Evolutionary conservation across 2,329 filamentous ascomycete species (phyloP), one percentile per base, ranked within the genome.

Genomic region (Aspergillus melleus): DNA sequence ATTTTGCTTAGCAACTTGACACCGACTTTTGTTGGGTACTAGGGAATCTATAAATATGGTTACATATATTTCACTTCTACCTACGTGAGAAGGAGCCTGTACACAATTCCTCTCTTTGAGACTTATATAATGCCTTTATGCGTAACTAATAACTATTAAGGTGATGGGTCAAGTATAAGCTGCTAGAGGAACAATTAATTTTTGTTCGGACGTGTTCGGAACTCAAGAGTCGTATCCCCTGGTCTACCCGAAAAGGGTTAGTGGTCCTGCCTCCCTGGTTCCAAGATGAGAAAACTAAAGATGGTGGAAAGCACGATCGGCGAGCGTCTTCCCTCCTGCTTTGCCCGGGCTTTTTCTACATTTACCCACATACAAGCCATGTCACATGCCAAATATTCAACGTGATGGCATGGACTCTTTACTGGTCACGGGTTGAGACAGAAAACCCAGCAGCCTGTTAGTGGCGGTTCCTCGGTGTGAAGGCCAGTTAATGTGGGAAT

Each of bases 91-190:
- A 39, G 32, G 32, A 39, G 32, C 52, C 54, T 55, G 52, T 30
- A 20, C 52, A 55, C 42, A 59, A 47, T 32, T 50, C 42, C 39
- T 54, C 56, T 54, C 42, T 49, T 22, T 54, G 52, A 20, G 51
- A 52, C n/a, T 46, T 22, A 44, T 51, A 59, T 59, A 59, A 51
- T 30, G 52, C 57, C 42, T 51, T 55, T 42, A 51, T 52, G 52
- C 52, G 52, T 59, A 55, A 51, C 51, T 39, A 39, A 39, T 39
- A 39, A 32, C 30, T 32, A 32, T 50, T 55, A 50, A 58, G 54
- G 39, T 42, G 49, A 55, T n/a, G 24, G 47, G 57, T 55, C 57
- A 24, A 59, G 52, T 52, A 54, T 52, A 59, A 59, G n/a, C 29
- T 55, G 52, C 52, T 59, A 52, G 52, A 55, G 49, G 52, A 52